Evolutionary conservation across 768 basidiomycete species (phyloP).

Genomic region (Pisolithus microcarpus): DNA sequence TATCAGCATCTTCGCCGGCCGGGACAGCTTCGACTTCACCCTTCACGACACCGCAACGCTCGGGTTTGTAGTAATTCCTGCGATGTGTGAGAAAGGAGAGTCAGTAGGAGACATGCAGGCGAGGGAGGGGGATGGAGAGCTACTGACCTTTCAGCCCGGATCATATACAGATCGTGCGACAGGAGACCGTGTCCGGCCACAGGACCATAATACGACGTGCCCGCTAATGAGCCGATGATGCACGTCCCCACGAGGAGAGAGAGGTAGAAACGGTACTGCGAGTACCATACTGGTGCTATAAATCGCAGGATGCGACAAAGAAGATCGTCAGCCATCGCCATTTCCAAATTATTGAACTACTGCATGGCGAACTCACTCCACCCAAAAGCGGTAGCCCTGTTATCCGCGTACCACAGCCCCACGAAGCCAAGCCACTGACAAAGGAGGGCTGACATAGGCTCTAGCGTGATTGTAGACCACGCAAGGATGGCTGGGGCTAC

Average conservation of each 20-base stretch:
- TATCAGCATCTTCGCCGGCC: slow-evolving; percentile 45
- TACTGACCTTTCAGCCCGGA: slow-evolving; percentile 33
- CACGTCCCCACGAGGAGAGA: slow-evolving; percentile 81
- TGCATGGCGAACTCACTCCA: slow-evolving; percentile 65
- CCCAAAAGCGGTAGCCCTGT: slow-evolving; percentile 63
- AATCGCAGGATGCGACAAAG: no score
- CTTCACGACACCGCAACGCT: slow-evolving; percentile 33
- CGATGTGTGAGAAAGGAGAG: background rate
- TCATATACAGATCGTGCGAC: slow-evolving; percentile 55
- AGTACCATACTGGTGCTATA: slow-evolving; percentile 91
- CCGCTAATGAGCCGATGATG: slow-evolving; percentile 85
- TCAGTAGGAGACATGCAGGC: no score
- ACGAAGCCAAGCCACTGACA: slow-evolving; percentile 91
- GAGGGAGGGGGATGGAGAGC: no score
- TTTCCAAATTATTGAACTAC: no score
- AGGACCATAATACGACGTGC: slow-evolving; percentile 82
- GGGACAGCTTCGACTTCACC: slow-evolving; percentile 53
- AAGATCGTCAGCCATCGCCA: background rate
- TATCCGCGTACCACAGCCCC: slow-evolving; percentile 77
- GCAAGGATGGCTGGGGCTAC: slow-evolving; percentile 77
- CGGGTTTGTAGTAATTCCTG: background rate
- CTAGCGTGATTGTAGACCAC: slow-evolving; percentile 83
- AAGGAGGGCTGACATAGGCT: slow-evolving; percentile 42
- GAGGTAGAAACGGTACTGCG: slow-evolving; percentile 96
- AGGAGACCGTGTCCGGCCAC: slow-evolving; percentile 66